Conservation (phyloP, 768 basidiomycete species). For the Chalciporus sphaerocephalus region DNA sequence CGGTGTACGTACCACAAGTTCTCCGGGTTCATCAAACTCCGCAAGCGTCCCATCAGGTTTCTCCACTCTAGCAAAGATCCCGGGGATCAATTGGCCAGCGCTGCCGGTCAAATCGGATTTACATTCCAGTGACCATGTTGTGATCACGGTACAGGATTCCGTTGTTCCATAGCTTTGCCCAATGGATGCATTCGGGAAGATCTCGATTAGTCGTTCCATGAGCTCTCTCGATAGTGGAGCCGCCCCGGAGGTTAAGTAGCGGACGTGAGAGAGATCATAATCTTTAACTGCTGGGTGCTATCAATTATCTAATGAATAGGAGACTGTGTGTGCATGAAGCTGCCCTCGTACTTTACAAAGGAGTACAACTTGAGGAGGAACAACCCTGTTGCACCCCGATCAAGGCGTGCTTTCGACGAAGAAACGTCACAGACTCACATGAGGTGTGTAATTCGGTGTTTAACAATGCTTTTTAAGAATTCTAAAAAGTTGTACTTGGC, state of each 20-base stretch:
- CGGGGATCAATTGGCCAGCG: constrained; percentile 56
- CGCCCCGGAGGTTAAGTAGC: constrained; percentile 43
- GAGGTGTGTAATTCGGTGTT: constrained; percentile 45
- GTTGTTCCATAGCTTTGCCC: constrained; percentile 67
- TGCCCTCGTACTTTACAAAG: constrained; percentile 43
- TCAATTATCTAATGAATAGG: background rate
- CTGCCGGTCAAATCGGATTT: constrained; percentile 48
- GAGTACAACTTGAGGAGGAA: constrained; percentile 47
- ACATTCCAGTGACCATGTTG: constrained; percentile 42
- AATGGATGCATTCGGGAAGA: constrained; percentile 49
- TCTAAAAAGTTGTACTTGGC: constrained; percentile 42
- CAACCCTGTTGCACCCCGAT: constrained; percentile 27
- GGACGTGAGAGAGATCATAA: constrained; percentile 38
- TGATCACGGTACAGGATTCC: constrained; percentile 54
- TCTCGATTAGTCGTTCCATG: constrained; percentile 40
- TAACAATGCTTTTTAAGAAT: constrained; percentile 44
- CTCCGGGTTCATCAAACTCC: constrained; percentile 55
- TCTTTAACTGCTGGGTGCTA: constrained; percentile 40
- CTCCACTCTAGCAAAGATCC: constrained; percentile 51
- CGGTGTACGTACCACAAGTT: constrained; percentile 57
- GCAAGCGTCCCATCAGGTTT: constrained; percentile 56
- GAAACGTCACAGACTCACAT: constrained; percentile 22
- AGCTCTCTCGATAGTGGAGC: constrained; percentile 54
- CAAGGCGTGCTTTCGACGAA: background rate
- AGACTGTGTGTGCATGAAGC: background rate